Percentiles rank a stretch among this genome's conserved stretches.
phyloP scores from a whole-genome alignment of 306 rosid species.

The Rubus parviflorus region DNA sequence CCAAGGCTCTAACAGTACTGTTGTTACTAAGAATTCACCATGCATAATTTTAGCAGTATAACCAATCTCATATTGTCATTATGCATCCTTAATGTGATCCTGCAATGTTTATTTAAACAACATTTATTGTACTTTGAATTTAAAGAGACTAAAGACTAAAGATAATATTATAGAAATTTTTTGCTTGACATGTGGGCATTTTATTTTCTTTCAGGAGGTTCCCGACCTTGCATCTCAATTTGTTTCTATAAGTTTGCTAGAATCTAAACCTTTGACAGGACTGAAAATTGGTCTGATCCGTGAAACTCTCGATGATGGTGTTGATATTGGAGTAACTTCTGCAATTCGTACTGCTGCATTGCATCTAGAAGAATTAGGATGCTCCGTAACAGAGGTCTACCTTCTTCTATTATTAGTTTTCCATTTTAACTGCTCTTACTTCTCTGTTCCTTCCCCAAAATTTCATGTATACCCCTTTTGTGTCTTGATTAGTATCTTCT shows the following conservation, averaged over 20 bases:
- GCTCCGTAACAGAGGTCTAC: constrained; percentile 73
- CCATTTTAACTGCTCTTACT: constrained; percentile 22
- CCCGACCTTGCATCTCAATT: constrained; percentile 60
- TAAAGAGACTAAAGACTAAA: neutral
- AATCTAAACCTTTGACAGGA: constrained; percentile 88
- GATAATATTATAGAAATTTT: neutral
- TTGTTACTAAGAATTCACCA: neutral
- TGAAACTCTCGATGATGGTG: constrained; percentile 86
- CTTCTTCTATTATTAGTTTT: constrained; percentile 16
- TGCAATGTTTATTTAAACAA: neutral
- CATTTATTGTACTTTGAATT: neutral
- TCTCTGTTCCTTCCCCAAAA: neutral
- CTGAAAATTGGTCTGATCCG: constrained; percentile 79
- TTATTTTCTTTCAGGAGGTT: constrained; percentile 61
- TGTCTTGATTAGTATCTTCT: constrained; percentile 18
- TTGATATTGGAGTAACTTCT: constrained; percentile 70
- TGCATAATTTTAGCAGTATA: neutral
- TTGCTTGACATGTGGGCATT: neutral
- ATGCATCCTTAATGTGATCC: neutral
- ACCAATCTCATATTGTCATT: neutral
- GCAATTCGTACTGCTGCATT: constrained; percentile 75
- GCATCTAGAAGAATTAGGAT: constrained; percentile 92
- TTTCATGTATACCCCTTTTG: neutral
- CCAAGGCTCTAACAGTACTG: neutral
- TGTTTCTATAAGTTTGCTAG: constrained; percentile 43